These are phyloP conservation scores for Fagus crenata DNA, from an alignment of 306 rosid species.

Conservation along the genomic window DNA sequence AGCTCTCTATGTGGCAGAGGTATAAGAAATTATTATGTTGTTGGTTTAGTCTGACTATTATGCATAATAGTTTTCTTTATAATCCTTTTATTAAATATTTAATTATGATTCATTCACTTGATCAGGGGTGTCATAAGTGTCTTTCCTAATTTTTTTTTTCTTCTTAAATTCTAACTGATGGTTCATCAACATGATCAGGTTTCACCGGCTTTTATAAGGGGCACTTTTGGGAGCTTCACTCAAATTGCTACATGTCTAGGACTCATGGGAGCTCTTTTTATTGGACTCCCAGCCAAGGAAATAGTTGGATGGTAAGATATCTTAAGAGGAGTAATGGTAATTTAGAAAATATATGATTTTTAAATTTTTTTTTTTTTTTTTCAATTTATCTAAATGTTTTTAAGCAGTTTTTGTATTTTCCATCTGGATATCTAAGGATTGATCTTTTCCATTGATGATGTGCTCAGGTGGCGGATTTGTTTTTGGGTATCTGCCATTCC, in stretches of 20 bases:
- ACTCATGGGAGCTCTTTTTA: conserved; percentile 62
- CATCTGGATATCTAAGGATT: conserved; percentile 10
- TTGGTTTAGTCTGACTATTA: conserved; percentile 22
- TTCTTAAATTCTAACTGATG: too few species aligned
- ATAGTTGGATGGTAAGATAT: conserved; percentile 70
- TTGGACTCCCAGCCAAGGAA: conserved; percentile 78
- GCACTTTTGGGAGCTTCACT: conserved; percentile 73
- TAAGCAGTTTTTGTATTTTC: conserved; percentile 9
- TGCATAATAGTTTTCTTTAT: neutral
- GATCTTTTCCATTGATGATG: conserved; percentile 22
- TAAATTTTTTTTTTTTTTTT: neutral
- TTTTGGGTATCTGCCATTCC: conserved; percentile 77
- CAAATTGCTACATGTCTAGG: conserved; percentile 90
- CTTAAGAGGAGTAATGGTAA: conserved; percentile 10
- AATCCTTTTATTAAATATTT: conserved; percentile 10
- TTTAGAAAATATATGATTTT: conserved; percentile 16
- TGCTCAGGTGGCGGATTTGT: conserved; percentile 83
- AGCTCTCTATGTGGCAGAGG: conserved; percentile 89
- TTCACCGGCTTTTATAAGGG: conserved; percentile 75
- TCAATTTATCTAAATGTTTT: conserved; percentile 10
- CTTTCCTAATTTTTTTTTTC: too few species aligned
- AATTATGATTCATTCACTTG: conserved; percentile 24
- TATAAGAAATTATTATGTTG: conserved; percentile 25
- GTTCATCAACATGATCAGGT: conserved; percentile 44
- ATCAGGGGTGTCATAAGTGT: conserved; percentile 33